Conservation (phyloP, 345 rosid genomes). For the Citrus medica region DNA sequence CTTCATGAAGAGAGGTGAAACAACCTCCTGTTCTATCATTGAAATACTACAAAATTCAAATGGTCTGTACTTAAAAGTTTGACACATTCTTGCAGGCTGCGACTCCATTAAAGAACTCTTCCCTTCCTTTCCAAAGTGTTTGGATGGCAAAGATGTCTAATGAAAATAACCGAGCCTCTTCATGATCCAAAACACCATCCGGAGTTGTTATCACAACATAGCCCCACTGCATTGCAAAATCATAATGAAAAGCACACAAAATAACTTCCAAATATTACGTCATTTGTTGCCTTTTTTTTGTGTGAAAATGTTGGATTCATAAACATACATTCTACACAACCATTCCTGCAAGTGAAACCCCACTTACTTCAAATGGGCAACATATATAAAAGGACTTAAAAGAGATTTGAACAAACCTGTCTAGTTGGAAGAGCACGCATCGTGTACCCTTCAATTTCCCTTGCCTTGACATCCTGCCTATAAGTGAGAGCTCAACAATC, state of each 20-base stretch:
- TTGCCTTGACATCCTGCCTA: constrained; percentile 85
- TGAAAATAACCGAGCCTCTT: too few species aligned
- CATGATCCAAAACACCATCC: too few species aligned
- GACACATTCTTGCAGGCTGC: not conserved
- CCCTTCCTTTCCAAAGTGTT: not conserved
- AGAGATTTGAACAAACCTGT: constrained; percentile 51
- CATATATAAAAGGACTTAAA: not conserved
- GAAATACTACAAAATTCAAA: not conserved
- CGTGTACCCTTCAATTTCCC: constrained; percentile 59
- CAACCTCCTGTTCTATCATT: not conserved
- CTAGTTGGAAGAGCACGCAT: constrained; percentile 71
- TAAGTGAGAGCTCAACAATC: constrained; percentile 81
- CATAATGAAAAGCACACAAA: not conserved
- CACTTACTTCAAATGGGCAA: too few species aligned
- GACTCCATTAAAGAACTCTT: not conserved
- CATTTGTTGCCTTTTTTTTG: not conserved
- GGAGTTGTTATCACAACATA: constrained; percentile 88
- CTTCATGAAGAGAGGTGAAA: not conserved
- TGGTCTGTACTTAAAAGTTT: not conserved
- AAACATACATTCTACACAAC: not conserved
- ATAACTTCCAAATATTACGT: not conserved
- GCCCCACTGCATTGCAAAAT: constrained; percentile 63
- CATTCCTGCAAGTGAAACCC: not conserved
- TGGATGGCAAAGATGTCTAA: constrained; percentile 27
- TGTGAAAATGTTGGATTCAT: not conserved